Percentiles rank a stretch among this genome's conserved stretches.
Conservation (phyloP, 78 protist genomes). For the Paratrimastix pyriformis region DNA sequence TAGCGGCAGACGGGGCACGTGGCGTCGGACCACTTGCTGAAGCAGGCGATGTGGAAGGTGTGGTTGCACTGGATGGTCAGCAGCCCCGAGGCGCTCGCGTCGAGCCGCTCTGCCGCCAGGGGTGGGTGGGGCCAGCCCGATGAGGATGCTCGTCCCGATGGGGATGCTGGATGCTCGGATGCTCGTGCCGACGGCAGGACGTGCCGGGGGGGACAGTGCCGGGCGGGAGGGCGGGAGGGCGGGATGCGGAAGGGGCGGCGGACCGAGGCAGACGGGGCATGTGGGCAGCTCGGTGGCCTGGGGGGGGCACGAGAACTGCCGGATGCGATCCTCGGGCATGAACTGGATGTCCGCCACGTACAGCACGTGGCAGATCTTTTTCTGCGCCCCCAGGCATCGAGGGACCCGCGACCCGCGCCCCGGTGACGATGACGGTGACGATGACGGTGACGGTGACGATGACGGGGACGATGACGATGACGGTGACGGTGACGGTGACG, state of each 20-base stretch:
- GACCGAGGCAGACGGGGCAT: slow-evolving; percentile 81
- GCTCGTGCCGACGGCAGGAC: too few relatives aligned
- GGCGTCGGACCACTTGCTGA: slow-evolving; percentile 32
- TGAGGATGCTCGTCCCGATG: too few relatives aligned
- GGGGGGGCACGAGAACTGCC: too few relatives aligned
- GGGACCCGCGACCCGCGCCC: neutral
- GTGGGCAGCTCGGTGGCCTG: slow-evolving; percentile 51
- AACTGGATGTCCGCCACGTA: slow-evolving; percentile 25
- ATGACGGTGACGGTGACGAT: slow-evolving; percentile 5
- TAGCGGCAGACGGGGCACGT: slow-evolving; percentile 57
- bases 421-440: slow-evolving; percentile 5
- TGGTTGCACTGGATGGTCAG: slow-evolving; percentile 76
- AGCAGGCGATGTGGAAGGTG: slow-evolving; percentile 64
- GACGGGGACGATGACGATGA: neutral
- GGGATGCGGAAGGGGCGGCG: too few relatives aligned
- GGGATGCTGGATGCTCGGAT: too few relatives aligned
- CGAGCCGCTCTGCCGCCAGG: slow-evolving; percentile 74
- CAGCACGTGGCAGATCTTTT: slow-evolving; percentile 30
- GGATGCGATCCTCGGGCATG: too few relatives aligned
- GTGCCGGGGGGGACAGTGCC: too few relatives aligned
- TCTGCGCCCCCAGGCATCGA: neutral
- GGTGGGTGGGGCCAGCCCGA: too few relatives aligned
- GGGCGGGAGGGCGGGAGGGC: too few relatives aligned
- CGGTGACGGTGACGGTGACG: neutral
- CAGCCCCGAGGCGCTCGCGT: slow-evolving; percentile 55